Base-by-base conservation (phyloP, 2,329 filamentous ascomycete genomes). In the Lojkania enalia region DNA sequence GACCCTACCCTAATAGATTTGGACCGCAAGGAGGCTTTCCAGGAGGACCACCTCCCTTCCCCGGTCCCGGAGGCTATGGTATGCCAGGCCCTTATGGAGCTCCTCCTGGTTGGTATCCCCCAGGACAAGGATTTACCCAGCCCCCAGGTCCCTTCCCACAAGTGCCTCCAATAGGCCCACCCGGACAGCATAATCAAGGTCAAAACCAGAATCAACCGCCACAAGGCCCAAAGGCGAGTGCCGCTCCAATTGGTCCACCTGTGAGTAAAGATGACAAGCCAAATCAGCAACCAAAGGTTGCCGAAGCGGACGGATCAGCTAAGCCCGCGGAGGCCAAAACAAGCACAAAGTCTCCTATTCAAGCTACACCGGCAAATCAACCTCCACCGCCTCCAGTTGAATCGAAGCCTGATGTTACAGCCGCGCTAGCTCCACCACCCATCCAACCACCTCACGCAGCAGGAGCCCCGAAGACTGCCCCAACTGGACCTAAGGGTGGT, bases 51-150 rank as follows among this genome's bases (percentile, higher is more conserved):
- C 66, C 63, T 15, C 67, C 69, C 33, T 70, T 72, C 31, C 85
- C 85, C 54, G 82, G 81, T 29, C 85, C 85, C 54, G 82, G 81
- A 14, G 90, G 86, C 58, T 83, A 83, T 54, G 84, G 84, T 54
- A 86, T 90, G 80, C 86, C 63, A 18, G 48, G 48, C 27, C 60
- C 86, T 1, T 95, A 90, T 66, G 87, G 87, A 52, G 85, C 84
- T 13, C 87, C 84, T 32, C 64, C 67, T 31, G 87, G 86, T 44
- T 95, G 89, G 87, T 92, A 85, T 64, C 87, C 86, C 7, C 83
- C 84, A 6, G 86, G 85, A 5, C 87, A 88, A 70, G 85, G 84
- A 19, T 94, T 90, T 57, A 86, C 84, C 23, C 84, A 81, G 20
- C 85, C 82, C 12, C 82, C 81, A 20, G 85, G 80, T 36, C 81